Evolutionary conservation across 2,329 filamentous ascomycete genomes (phyloP), one percentile per base, ranked within the genome.

Genomic region (Fusarium sp.): DNA sequence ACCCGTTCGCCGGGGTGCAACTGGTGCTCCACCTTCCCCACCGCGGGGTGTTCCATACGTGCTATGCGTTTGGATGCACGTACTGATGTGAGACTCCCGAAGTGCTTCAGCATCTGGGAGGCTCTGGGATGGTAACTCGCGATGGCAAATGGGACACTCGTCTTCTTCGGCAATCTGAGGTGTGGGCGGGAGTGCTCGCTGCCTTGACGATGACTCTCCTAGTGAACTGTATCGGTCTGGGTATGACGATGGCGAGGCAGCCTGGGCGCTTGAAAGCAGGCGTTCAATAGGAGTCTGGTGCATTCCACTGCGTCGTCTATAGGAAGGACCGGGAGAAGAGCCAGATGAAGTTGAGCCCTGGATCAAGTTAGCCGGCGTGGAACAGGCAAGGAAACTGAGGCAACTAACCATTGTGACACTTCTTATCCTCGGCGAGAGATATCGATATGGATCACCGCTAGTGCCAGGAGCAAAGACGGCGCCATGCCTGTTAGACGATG

Each of bases 131-230:
- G 90, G 89, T 4, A 93, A 80, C 74, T 92, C 89, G 33, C 80
- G 76, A 69, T 91, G 89, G 67, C 91, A 94, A 39, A 93, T 84
- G 1, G 90, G 90, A 60, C 91, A 94, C 68, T 92, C 88, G 70
- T 93, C 90, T 70, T 93, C 90, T 71, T 93, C 91, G 6, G 81
- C 79, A 68, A 84, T 80, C 52, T 82, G 84, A 1, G 78, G 80
- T 10, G 79, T 79, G 4, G 76, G 78, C 1, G 76, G 78, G 33
- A 75, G 69, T 25, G 74, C 76, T 21, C 75, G 78, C 35, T 73
- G 77, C 15, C 73, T 69, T 4, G 75, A 74, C 2, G 77, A 77
- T 4, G 78, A 74, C 19, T 70, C 69, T 10, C 69, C 69, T 9
- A 71, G 56, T 11, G 71, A 71, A 38, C 70, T 69, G 35, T 72